Conservation (phyloP, 345 rosid genomes). For the Moricandia moricandioides region DNA sequence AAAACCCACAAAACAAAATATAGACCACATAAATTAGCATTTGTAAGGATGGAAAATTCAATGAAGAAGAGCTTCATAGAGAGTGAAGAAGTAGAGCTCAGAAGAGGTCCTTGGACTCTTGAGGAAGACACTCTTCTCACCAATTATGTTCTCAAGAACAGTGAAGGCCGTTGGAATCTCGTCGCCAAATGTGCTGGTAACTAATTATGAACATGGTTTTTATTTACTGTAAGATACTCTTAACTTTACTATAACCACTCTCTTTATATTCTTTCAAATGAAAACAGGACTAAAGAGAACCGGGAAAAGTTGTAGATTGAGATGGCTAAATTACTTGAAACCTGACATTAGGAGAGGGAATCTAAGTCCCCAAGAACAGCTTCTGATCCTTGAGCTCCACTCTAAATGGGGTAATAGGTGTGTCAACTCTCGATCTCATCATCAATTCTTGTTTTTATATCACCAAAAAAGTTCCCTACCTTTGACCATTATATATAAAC, state of each 20-base stretch:
- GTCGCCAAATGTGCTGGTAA: conserved; percentile 82
- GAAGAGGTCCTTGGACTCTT: conserved; percentile 87
- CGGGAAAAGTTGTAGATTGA: conserved; percentile 88
- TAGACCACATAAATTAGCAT: neutral
- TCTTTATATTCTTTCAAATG: neutral
- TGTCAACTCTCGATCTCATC: neutral
- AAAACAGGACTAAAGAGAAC: conserved; percentile 70
- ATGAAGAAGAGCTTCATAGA: conserved; percentile 41
- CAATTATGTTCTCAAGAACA: conserved; percentile 62
- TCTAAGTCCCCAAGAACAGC: conserved; percentile 76
- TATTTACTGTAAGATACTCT: neutral
- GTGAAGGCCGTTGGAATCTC: conserved; percentile 91
- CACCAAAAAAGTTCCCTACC: neutral
- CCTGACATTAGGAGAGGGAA: conserved; percentile 92
- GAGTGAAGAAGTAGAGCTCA: conserved; percentile 39
- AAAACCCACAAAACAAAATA: too few species aligned
- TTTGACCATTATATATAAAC: neutral
- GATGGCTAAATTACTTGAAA: conserved; percentile 91
- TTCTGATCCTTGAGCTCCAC: conserved; percentile 88
- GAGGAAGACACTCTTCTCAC: conserved; percentile 79
- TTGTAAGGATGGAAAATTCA: conserved; percentile 9
- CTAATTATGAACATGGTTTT: neutral
- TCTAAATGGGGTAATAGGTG: conserved; percentile 93
- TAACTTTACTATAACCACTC: neutral
- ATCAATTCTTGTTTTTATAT: neutral